Percentiles rank a stretch among this genome's conserved stretches.
Conservation (phyloP, 495 filamentous ascomycete species). For the Jackrogersella minutella region DNA sequence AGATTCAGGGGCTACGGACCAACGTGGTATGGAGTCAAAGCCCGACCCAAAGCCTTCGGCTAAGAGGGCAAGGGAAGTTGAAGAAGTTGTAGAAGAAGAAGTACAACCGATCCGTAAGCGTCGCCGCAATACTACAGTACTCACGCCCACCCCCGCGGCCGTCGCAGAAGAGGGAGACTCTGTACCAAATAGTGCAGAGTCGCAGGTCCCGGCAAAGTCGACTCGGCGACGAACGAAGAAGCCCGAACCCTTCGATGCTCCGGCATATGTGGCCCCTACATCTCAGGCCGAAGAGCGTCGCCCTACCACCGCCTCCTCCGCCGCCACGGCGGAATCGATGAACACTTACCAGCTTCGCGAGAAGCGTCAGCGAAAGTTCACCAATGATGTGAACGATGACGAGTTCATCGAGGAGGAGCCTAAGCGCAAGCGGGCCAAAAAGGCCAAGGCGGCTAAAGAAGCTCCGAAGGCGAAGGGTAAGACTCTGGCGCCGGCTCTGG, state of each 20-base stretch:
- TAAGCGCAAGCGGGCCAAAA: conserved; percentile 44
- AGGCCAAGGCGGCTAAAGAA: conserved; percentile 11
- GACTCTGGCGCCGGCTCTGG: conserved; percentile 5
- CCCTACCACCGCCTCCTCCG: conserved; percentile 41
- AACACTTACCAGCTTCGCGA: conserved; percentile 44
- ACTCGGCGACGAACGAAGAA: conserved; percentile 26
- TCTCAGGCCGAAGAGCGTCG: conserved; percentile 37
- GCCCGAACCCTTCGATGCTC: conserved; percentile 23
- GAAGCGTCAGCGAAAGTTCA: conserved; percentile 43
- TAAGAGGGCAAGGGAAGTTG: conserved; percentile 31
- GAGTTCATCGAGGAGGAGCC: conserved; percentile 32
- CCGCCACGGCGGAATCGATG: conserved; percentile 39
- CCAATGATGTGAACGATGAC: conserved; percentile 38
- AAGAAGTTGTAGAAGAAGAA: conserved; percentile 18
- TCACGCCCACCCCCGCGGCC: background rate
- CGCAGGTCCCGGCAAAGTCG: conserved; percentile 12
- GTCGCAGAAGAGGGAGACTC: conserved; percentile 2
- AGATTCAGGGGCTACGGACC: background rate
- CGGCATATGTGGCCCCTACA: conserved; percentile 7
- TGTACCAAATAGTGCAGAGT: conserved; percentile 7
- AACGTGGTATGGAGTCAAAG: background rate
- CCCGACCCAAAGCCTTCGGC: conserved; percentile 26
- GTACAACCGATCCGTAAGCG: conserved; percentile 21
- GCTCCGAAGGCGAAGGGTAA: too few relatives aligned
- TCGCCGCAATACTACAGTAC: conserved; percentile 16